Evolutionary conservation across 2,329 filamentous ascomycete genomes (phyloP), one percentile per base, ranked within the genome.

Genomic region (Aureobasidium lini): DNA sequence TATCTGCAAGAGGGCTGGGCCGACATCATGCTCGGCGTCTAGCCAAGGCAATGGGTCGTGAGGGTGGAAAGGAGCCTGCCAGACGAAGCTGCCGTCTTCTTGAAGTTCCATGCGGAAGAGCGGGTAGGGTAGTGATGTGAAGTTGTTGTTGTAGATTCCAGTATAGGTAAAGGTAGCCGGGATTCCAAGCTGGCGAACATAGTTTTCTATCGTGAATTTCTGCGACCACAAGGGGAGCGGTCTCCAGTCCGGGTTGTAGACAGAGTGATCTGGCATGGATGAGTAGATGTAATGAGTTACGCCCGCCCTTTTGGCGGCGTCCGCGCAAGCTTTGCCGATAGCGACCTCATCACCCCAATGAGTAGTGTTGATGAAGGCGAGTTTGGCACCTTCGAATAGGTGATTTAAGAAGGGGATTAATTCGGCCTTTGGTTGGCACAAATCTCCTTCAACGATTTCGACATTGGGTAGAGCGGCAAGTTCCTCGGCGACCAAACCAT

Each of bases 131-230:
- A 96, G 80, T 48, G 89, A 94, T 32, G 93, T 97, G 75, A 97
- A 99, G 72, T 99, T 97, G 76, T 97, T 97, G 80, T 97, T 96
- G 79, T 97, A 99, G 67, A 96, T 96, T 61, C 93, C 94, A 9
- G 92, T 90, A 74, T 96, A 96, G 64, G 96, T 87, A 72, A 96
- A 97, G 0, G 93, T 97, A 1, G 92, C 86, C 0, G 90, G 90
- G 10, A 96, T 79, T 9, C 86, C 86, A 42, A 96, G 83, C 70
- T 90, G 84, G 60, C 89, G 85, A 54, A 96, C 83, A 72, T 97
- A 95, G 58, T 94, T 88, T 74, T 97, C 94, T 43, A 97, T 88
- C 52, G 89, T 86, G 73, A 95, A 91, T 75, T 99, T 99, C 62
- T 87, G 86, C 4, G 89, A 86, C 93, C 94, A 99, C 57, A 96